These are phyloP conservation scores for Tubosaeta sp. DNA, from an alignment of 768 basidiomycete genomes.

Conservation along the genomic window DNA sequence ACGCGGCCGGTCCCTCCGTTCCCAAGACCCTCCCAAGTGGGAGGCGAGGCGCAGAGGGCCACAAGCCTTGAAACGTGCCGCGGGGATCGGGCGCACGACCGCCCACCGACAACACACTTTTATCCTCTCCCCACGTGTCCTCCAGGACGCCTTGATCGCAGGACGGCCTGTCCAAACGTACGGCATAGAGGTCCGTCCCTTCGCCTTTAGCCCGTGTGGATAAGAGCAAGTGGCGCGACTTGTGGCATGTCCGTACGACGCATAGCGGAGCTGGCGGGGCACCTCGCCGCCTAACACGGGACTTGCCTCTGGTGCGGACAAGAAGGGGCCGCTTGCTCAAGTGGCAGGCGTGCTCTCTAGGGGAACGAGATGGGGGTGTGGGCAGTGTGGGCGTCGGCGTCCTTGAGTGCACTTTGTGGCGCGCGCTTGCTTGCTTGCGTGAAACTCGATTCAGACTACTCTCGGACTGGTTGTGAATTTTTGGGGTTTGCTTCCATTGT, in stretches of 20 bases:
- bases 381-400: constrained; percentile 1
- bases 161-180: background rate
- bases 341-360: constrained; percentile 6
- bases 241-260: too few species aligned
- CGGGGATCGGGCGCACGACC: constrained; percentile 45
- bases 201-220: background rate
- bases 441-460: constrained; percentile 34
- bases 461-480: constrained; percentile 24
- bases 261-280: too few species aligned
- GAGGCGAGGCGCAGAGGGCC: constrained; percentile 16
- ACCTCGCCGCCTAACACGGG: background rate
- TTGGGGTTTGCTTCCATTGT: constrained; percentile 4
- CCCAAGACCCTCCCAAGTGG: constrained; percentile 38
- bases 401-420: constrained; percentile 30
- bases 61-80: constrained; percentile 49
- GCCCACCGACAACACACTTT: background rate
- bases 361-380: constrained; percentile 20
- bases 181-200: background rate
- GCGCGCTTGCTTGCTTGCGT: constrained; percentile 12
- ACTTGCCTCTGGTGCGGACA: background rate
- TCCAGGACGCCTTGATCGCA: constrained; percentile 13
- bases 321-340: background rate
- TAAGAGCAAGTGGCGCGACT: too few species aligned
- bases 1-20: constrained; percentile 33
- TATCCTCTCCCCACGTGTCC: constrained; percentile 17